A percentile compares a stretch with the other conserved stretches of the same genome.
These are phyloP conservation scores for Hyphopichia buzzinii DNA, from an alignment of 1,139 yeast species.

Conservation along the genomic window DNA sequence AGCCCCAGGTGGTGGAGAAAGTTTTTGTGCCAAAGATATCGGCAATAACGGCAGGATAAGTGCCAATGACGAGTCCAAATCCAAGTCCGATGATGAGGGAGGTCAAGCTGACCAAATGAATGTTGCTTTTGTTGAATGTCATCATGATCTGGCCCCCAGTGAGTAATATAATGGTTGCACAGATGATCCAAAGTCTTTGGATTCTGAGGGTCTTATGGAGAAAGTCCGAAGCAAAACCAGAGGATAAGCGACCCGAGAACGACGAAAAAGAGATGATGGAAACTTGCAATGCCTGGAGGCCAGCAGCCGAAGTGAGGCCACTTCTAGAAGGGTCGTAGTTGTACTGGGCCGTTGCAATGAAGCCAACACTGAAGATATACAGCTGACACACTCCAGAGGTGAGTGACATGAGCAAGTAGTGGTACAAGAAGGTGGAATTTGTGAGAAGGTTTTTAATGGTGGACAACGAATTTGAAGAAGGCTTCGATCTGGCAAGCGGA, in stretches of 20 bases:
- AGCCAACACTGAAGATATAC: conserved; percentile 46
- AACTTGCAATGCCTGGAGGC: conserved; percentile 46
- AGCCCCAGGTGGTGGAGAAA: conserved; percentile 47
- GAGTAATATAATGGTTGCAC: conserved; percentile 26
- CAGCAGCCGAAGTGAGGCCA: conserved; percentile 18
- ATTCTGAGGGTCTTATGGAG: conserved; percentile 30
- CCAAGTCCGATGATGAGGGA: conserved; percentile 38
- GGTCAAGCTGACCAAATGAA: conserved; percentile 26
- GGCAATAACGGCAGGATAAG: conserved; percentile 48
- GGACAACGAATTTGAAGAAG: not conserved
- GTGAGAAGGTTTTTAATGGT: conserved; percentile 14
- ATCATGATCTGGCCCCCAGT: conserved; percentile 32
- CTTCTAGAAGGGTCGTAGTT: conserved; percentile 15
- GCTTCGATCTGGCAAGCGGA: not conserved
- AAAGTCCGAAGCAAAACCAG: conserved; percentile 41
- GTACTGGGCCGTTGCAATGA: conserved; percentile 42
- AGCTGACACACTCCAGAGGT: conserved; percentile 41
- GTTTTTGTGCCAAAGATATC: conserved; percentile 42
- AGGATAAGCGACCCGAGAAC: conserved; percentile 36
- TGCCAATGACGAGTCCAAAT: conserved; percentile 43
- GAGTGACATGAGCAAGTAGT: conserved; percentile 34
- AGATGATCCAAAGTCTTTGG: conserved; percentile 42
- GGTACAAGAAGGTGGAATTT: conserved; percentile 29
- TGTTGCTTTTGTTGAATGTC: conserved; percentile 25
- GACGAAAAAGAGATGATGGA: conserved; percentile 42